A percentile compares a stretch with the other conserved stretches of the same genome.
phyloP scores from a whole-genome alignment of 805 yeast species.

The Starmerella vitae region DNA sequence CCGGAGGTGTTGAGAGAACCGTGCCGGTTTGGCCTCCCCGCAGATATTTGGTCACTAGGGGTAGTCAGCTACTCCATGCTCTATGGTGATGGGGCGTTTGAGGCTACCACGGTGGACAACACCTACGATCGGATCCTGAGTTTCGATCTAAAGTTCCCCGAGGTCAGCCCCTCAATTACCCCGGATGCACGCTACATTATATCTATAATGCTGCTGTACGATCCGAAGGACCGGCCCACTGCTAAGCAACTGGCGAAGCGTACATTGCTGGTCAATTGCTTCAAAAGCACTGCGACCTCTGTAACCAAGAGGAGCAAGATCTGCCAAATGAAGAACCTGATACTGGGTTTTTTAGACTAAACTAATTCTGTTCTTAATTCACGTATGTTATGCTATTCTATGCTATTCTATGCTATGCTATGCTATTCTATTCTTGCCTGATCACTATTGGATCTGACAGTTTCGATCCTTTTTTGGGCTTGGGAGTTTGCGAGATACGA shows the following conservation, averaged over 20 bases:
- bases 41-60: conserved; percentile 97
- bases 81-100: conserved; percentile 91
- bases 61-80: conserved; percentile 85
- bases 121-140: conserved; percentile 79
- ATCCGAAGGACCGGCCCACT: conserved; percentile 69
- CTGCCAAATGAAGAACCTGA: no score
- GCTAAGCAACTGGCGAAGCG: conserved; percentile 42
- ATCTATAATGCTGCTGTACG: conserved; percentile 44
- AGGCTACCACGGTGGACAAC: conserved; percentile 76
- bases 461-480: no score
- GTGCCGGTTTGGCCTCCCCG: conserved; percentile 78
- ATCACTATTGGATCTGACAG: no score
- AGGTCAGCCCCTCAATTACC: conserved; percentile 39
- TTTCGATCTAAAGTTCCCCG: conserved; percentile 68
- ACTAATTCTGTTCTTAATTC: no score
- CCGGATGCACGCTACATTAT: conserved; percentile 58
- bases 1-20: conserved; percentile 71
- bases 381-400: no score
- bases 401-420: no score
- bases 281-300: neutral
- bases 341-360: no score
- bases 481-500: no score
- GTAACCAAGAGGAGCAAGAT: no score
- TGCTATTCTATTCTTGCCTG: no score
- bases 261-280: neutral